Evolutionary conservation across 768 basidiomycete genomes (phyloP), one percentile per base, ranked within the genome.

Genomic region (Podaxis sp.): DNA sequence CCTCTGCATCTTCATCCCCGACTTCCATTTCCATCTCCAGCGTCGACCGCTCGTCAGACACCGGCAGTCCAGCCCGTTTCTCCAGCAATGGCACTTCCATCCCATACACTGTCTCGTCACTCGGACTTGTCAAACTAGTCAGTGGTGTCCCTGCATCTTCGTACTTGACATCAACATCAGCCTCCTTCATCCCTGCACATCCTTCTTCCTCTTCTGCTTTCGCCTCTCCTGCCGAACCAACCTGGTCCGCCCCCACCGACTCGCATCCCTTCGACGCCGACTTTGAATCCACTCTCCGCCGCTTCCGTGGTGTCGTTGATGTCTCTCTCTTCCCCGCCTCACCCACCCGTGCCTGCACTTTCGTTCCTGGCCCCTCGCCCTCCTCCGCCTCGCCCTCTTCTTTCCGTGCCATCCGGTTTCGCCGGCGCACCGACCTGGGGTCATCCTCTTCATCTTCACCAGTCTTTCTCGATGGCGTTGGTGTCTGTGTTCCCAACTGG

Each of bases 91-190:
- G 53, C 38, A 54, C 57, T 47, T 80, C 77, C 12, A 69, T 64
- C 15, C 74, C 78, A 51, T 77, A 77, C 46, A 86, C 75, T 8
- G 83, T 86, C 57, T 83, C 83, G 64, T 88, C 88, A 67, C 82
- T 86, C 33, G 83, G 82, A 65, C 82, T 83, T 54, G 82, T 85
- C 50, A 80, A 70, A 19, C 69, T 78, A 33, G 78, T 82, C 51
- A 77, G 67, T 1, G 84, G 83, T 33, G 85, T 86, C 33, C 76
- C 82, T 58, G 74, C 65, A 61, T 85, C 85, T 69, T 87, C 86
- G n/a, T 78, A 79, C 69, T 82, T 83, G 13, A 46, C 43, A 17
- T 46, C 43, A 46, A 46, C 47, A 80, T 74, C 54, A 75, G 77
- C 51, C 61, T 63, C n/a, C 43, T 19, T 17, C 52, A 60, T 51